Evolutionary conservation across 257 asterid species (phyloP), one percentile per base, ranked within the genome.

Genomic region (Orobanche coerulescens): DNA sequence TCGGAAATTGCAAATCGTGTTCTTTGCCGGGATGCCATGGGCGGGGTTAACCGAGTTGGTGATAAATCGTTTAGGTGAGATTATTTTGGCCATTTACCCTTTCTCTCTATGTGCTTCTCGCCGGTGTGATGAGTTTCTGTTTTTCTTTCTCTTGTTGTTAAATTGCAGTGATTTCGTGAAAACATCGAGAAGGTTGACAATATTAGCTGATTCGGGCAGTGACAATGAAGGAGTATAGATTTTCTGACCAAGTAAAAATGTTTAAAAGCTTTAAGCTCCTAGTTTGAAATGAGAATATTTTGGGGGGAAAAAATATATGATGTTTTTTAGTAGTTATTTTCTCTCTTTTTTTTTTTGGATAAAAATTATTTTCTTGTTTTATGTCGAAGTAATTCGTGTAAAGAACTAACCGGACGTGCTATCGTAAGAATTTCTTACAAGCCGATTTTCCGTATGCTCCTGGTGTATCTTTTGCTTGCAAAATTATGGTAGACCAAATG

Each of bases 1-100:
- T 77, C 95, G 0, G 91, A 87, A 57, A 67, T 79, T 59, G 53
- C 71, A 61, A 84, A 74, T 11, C 88, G 72, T 1, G 79, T 88
- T 24, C 52, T 71, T 2, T 88, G 86, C 65, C 79, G 81, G 57
- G 90, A 81, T 34, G 74, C 70, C 23, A 70, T 76, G 0, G 98
- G 93, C 1, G 57, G 76, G 4, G 80, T 76, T 67, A 73, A 58
- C 64, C 84, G 82, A 73, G 79, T 81, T 16, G 86, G 98, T 0
- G 82, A 81, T 58, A 82, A 82, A 65, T 81, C 93, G 0, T 92
- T 76, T 56, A 78, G 94, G 95, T 86, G 65, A 61, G 77, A 30
- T n/a, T 30, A 24, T 6, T 37, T 67, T 42, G 6, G 15, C 42
- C 24, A 20, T 19, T 19, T 48, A 20, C 12, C 9, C 9, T 48